Conservation (phyloP, 2,329 filamentous ascomycete species). For the Blastomyces emzantsi region DNA sequence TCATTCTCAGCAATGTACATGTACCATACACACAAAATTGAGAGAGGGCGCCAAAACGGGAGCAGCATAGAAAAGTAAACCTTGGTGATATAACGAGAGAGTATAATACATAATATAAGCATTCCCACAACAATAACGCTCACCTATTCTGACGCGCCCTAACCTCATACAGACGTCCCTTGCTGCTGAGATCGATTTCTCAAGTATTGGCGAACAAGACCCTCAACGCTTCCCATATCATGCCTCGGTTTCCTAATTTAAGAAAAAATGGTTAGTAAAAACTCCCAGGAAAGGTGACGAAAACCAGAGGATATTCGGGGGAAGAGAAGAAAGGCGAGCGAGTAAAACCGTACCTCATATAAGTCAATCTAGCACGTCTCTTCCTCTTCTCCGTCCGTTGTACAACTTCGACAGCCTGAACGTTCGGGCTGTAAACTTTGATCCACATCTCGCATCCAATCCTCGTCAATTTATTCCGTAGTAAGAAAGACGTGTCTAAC, state of each 20-base stretch:
- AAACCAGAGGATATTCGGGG: neutral
- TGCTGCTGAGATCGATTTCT: slow-evolving; percentile 22
- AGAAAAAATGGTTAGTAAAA: slow-evolving; percentile 1
- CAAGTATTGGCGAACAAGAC: slow-evolving; percentile 61
- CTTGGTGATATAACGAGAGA: neutral
- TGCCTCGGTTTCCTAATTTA: slow-evolving; percentile 58
- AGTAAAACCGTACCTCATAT: slow-evolving; percentile 54
- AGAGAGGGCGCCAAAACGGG: neutral
- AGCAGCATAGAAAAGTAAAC: neutral
- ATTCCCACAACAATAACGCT: neutral
- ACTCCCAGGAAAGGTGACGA: neutral
- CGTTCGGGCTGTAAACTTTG: slow-evolving; percentile 86
- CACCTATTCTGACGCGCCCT: neutral
- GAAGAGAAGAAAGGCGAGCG: neutral
- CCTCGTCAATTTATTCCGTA: slow-evolving; percentile 77
- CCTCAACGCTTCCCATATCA: slow-evolving; percentile 77
- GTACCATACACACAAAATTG: neutral
- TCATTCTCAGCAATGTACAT: neutral
- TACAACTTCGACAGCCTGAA: slow-evolving; percentile 87
- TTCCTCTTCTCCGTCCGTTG: slow-evolving; percentile 77
- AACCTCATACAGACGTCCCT: neutral
- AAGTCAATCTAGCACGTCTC: slow-evolving; percentile 78
- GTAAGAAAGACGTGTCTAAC: slow-evolving; percentile 76
- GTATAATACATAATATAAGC: neutral
- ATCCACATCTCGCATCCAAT: slow-evolving; percentile 95